Evolutionary conservation across 306 rosid species (phyloP), one percentile per base, ranked within the genome.

Genomic region (Glycine tomentella): DNA sequence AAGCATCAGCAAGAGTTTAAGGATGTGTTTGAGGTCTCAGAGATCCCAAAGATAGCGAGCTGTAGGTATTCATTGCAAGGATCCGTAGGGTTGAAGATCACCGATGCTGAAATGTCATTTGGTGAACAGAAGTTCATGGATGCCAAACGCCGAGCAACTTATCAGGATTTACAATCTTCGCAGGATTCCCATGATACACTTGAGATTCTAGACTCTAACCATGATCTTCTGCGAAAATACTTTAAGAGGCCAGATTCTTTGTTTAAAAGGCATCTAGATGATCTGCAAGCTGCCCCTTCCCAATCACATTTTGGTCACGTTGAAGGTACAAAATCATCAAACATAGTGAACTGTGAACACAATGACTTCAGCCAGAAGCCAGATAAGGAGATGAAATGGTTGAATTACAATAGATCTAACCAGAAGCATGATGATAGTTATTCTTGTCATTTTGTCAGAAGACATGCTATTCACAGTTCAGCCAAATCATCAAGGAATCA

Each of bases 181-280:
- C 82, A 87, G 87, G 93, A 90, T 49, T 89, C 83, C 74, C 77
- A 85, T 9, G 88, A 90, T 64, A 86, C 89, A 44, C 90, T 92
- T 52, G 95, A 88, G 83, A 72, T 85, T 78, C 86, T 90, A 55
- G 95, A 85, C 62, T 88, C 95, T 31, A 89, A 90, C 87, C 90
- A 79, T 69, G 89, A 90, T 80, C 93, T 86, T 78, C 78, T 87
- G 15, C 71, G 80, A 81, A 85, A 89, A 77, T 88, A 85, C 76
- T 89, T 89, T 75, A 90, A 86, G 70, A 90, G 88, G 73, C 97
- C 95, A 55, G 90, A 90, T 72, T 72, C 91, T 4, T 72, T 89
- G 85, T 92, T 90, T 70, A 58, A 92, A 86, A 90, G 81, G 85
- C 93, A 90, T 87, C 84, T 89, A 57, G 73, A 76, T 76, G 93